Conservation (phyloP, 2,329 filamentous ascomycete species). For the Meredithiella fracta region DNA sequence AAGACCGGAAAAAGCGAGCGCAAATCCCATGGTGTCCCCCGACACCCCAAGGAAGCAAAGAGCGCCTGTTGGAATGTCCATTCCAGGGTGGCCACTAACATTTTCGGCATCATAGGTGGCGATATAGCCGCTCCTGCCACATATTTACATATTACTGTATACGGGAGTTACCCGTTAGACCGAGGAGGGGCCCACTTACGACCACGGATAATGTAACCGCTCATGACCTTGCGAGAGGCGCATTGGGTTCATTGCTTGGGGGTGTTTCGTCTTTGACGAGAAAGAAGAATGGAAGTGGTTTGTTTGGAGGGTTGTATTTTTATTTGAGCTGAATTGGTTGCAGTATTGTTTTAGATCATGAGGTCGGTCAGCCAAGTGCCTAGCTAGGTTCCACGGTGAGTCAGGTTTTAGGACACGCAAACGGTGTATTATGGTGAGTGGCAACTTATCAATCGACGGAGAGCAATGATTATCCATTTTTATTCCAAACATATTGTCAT, state of each 20-base stretch:
- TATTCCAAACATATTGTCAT: neutral
- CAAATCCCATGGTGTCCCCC: neutral
- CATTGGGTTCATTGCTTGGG: neutral
- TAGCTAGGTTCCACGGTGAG: too few relatives aligned
- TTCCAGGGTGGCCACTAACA: neutral
- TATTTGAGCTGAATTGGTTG: too few relatives aligned
- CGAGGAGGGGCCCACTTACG: neutral
- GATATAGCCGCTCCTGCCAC: neutral
- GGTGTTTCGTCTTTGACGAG: neutral
- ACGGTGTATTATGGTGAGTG: too few relatives aligned
- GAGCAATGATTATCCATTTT: too few relatives aligned
- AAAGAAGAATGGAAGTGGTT: too few relatives aligned
- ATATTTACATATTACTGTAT: neutral
- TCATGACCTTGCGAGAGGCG: neutral
- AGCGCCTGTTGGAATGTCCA: neutral
- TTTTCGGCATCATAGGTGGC: neutral
- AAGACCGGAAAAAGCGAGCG: too few relatives aligned
- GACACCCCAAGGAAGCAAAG: neutral
- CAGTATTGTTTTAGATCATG: too few relatives aligned
- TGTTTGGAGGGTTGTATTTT: too few relatives aligned
- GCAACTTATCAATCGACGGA: too few relatives aligned
- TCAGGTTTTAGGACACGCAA: too few relatives aligned
- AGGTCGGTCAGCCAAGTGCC: too few relatives aligned
- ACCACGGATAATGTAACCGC: neutral
- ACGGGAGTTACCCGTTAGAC: neutral